A percentile compares a stretch with the other conserved stretches of the same genome.
phyloP scores from a whole-genome alignment of 2,329 filamentous ascomycete species.

The Chrysoporthe austroafricana region DNA sequence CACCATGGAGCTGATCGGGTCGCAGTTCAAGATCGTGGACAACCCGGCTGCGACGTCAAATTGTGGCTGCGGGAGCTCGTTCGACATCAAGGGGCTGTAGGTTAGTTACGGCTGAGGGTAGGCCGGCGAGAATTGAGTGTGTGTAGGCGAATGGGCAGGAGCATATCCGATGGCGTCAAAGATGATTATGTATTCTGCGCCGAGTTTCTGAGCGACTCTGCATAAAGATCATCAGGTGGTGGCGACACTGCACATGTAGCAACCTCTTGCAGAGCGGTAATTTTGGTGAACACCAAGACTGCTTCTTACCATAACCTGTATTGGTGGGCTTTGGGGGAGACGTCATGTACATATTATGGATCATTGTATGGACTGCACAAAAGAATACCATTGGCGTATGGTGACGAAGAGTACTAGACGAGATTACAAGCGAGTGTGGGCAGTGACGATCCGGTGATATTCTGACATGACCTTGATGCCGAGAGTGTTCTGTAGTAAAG shows the following conservation, averaged over 20 bases:
- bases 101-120: background rate
- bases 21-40: conserved; percentile 93
- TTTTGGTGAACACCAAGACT: background rate
- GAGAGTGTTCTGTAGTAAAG: conserved; percentile 15
- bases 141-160: background rate
- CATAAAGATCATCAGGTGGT: background rate
- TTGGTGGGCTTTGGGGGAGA: background rate
- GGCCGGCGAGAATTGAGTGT: background rate
- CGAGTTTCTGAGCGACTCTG: background rate
- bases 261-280: background rate
- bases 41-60: conserved; percentile 91
- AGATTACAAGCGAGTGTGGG: conserved; percentile 17
- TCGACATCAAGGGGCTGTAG: conserved; percentile 72
- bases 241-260: background rate
- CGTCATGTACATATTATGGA: background rate
- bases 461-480: conserved; percentile 24
- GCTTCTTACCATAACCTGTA: background rate
- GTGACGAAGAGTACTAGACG: conserved; percentile 9
- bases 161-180: background rate
- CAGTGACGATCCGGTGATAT: conserved; percentile 20
- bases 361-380: background rate
- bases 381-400: conserved; percentile 18
- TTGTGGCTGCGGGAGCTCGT: conserved; percentile 96
- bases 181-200: background rate
- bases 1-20: conserved; percentile 87